Evolutionary conservation across 1,284 basidiomycete genomes (phyloP).

Genomic region (Mycena citricolor): DNA sequence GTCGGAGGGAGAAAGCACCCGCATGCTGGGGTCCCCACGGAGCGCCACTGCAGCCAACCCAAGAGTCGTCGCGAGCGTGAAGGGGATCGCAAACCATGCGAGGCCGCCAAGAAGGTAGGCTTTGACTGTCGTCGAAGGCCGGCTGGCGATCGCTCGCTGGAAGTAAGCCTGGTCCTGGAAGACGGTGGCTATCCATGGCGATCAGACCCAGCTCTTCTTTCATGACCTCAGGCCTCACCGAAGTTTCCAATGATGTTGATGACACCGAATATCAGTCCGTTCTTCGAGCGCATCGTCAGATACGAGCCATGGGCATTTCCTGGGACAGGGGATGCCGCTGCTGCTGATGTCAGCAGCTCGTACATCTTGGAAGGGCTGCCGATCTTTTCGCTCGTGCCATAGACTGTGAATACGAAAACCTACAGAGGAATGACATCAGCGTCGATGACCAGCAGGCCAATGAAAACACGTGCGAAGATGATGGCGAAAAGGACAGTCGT

Average conservation of each 20-base stretch:
- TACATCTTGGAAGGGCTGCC: slow-evolving; percentile 61
- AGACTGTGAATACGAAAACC: slow-evolving; percentile 63
- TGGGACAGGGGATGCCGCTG: slow-evolving; percentile 47
- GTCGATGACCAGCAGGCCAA: slow-evolving; percentile 25
- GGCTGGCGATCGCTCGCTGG: slow-evolving; percentile 87
- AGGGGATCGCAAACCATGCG: slow-evolving; percentile 86
- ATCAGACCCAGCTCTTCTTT: too few species aligned
- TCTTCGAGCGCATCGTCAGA: slow-evolving; percentile 77
- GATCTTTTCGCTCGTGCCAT: slow-evolving; percentile 67
- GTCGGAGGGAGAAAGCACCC: slow-evolving; percentile 54
- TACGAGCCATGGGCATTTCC: slow-evolving; percentile 74
- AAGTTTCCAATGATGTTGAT: slow-evolving; percentile 87
- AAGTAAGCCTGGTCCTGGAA: slow-evolving; percentile 78
- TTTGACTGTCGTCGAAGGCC: slow-evolving; percentile 81
- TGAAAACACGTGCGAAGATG: slow-evolving; percentile 60
- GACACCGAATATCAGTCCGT: slow-evolving; percentile 85
- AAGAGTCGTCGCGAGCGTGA: slow-evolving; percentile 77
- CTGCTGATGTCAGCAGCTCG: slow-evolving; percentile 54
- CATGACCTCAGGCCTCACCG: slow-evolving; percentile 14
- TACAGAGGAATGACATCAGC: slow-evolving; percentile 6
- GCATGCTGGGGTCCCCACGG: slow-evolving; percentile 69
- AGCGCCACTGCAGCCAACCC: slow-evolving; percentile 83
- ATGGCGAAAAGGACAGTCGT: slow-evolving; percentile 82
- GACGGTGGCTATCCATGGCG: slow-evolving; percentile 55
- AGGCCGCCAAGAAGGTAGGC: slow-evolving; percentile 90